Evolutionary conservation across 306 rosid species (phyloP).

Genomic region (Castanea mollissima): DNA sequence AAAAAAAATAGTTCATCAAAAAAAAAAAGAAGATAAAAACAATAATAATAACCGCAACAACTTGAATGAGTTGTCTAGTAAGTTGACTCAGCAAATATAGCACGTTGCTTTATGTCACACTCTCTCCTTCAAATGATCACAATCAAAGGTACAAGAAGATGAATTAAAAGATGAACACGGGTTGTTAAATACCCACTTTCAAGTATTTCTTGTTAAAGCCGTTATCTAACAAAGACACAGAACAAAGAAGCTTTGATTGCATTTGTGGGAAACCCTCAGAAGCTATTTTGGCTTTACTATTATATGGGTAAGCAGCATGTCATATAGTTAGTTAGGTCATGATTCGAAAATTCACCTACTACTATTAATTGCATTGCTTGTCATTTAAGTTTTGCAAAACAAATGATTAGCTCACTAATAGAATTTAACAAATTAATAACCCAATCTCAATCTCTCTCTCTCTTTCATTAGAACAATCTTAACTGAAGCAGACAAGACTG

Average conservation of each 20-base stretch:
- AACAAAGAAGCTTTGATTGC: conserved; percentile 18
- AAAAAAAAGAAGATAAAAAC: neutral
- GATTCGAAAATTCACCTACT: conserved; percentile 44
- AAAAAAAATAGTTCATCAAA: neutral
- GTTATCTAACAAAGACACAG: conserved; percentile 33
- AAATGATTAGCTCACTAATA: conserved; percentile 28
- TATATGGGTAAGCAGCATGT: conserved; percentile 54
- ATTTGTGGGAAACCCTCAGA: neutral
- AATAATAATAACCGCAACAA: neutral
- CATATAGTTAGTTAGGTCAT: conserved; percentile 69
- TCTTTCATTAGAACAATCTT: conserved; percentile 27
- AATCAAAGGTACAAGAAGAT: neutral
- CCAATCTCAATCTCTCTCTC: neutral
- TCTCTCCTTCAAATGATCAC: neutral
- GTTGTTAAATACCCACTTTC: conserved; percentile 31
- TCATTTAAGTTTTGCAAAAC: conserved; percentile 42
- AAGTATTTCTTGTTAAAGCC: conserved; percentile 36
- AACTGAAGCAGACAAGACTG: conserved; percentile 32
- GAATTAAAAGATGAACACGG: neutral
- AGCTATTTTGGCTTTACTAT: neutral
- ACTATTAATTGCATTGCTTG: conserved; percentile 40
- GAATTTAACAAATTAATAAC: conserved; percentile 29
- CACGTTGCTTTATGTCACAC: neutral
- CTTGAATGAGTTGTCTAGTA: neutral
- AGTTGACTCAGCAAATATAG: neutral